phyloP scores from a whole-genome alignment of 345 rosid genomes.

The Eucalyptus pumila region DNA sequence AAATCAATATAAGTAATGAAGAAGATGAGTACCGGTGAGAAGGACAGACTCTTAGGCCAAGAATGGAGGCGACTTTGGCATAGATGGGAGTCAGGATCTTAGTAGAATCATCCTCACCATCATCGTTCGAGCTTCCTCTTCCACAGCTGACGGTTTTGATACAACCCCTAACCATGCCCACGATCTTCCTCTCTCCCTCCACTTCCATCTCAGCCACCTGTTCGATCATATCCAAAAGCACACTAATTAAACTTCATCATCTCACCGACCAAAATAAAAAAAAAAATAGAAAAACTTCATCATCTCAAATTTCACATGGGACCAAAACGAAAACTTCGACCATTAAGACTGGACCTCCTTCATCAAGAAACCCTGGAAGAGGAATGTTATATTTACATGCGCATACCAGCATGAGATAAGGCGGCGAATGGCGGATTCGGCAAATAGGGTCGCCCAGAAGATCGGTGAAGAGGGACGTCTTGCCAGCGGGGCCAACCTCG shows the following conservation, averaged over 20 bases:
- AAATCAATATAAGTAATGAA: not conserved
- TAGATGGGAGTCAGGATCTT: conserved; percentile 24
- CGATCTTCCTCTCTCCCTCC: conserved; percentile 31
- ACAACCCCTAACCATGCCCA: conserved; percentile 83
- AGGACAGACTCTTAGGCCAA: conserved; percentile 63
- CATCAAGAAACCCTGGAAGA: not conserved
- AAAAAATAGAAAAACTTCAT: not conserved
- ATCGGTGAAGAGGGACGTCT: conserved; percentile 74
- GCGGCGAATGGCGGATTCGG: conserved; percentile 89
- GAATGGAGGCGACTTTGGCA: conserved; percentile 50
- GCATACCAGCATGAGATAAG: conserved; percentile 81
- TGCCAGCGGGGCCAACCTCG: conserved; percentile 71
- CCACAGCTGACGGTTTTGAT: conserved; percentile 78
- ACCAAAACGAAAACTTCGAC: not conserved
- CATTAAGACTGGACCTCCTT: not conserved
- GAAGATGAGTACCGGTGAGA: conserved; percentile 35
- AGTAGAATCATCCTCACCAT: not conserved
- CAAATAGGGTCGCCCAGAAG: conserved; percentile 91
- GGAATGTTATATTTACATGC: not conserved
- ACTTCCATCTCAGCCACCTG: conserved; percentile 74
- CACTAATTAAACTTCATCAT: not conserved
- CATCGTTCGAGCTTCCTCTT: not conserved
- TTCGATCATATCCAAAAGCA: not conserved
- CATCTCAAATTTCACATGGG: not conserved
- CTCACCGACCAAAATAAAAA: not conserved